A percentile compares a stretch with the other conserved stretches of the same genome.
phyloP scores from a whole-genome alignment of 2,329 filamentous ascomycete species.

The Penicillium sp. region DNA sequence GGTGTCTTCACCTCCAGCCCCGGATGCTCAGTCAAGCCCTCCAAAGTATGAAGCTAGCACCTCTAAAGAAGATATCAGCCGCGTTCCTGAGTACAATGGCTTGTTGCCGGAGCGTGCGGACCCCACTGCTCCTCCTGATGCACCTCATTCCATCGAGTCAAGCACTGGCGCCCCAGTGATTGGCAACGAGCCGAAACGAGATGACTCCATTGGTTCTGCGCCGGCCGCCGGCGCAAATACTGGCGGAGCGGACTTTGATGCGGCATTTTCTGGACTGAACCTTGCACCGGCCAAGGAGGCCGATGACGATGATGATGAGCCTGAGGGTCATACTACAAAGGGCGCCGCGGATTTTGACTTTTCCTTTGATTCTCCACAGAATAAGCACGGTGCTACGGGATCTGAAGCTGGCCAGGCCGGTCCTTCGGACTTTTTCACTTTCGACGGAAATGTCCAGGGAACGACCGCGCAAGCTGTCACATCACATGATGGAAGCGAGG shows the following conservation, averaged over 20 bases:
- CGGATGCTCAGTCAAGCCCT: constrained; percentile 54
- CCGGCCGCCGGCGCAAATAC: constrained; percentile 27
- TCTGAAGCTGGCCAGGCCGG: constrained; percentile 17
- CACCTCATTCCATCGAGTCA: constrained; percentile 37
- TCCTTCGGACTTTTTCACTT: constrained; percentile 38
- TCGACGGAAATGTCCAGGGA: constrained; percentile 29
- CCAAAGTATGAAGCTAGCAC: constrained; percentile 34
- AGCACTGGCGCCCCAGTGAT: constrained; percentile 35
- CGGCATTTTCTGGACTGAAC: constrained; percentile 42
- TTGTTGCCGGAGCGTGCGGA: constrained; percentile 38
- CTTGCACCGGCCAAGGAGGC: constrained; percentile 43
- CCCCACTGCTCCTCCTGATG: constrained; percentile 36
- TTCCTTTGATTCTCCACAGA: constrained; percentile 41
- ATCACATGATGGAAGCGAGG: constrained; percentile 36
- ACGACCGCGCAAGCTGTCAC: constrained; percentile 38
- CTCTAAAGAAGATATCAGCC: constrained; percentile 26
- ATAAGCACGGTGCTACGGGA: constrained; percentile 23
- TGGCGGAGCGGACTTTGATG: constrained; percentile 42
- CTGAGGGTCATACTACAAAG: constrained; percentile 30
- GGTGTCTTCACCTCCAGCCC: constrained; percentile 44
- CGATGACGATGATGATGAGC: constrained; percentile 58
- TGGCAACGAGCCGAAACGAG: constrained; percentile 30
- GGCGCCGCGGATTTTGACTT: constrained; percentile 42
- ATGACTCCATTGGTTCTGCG: constrained; percentile 13
- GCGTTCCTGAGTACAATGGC: constrained; percentile 37